A percentile compares a stretch with the other conserved stretches of the same genome.
Evolutionary conservation across 208 protist genomes (phyloP).

Genomic region (Jaenimonas drosophilae): DNA sequence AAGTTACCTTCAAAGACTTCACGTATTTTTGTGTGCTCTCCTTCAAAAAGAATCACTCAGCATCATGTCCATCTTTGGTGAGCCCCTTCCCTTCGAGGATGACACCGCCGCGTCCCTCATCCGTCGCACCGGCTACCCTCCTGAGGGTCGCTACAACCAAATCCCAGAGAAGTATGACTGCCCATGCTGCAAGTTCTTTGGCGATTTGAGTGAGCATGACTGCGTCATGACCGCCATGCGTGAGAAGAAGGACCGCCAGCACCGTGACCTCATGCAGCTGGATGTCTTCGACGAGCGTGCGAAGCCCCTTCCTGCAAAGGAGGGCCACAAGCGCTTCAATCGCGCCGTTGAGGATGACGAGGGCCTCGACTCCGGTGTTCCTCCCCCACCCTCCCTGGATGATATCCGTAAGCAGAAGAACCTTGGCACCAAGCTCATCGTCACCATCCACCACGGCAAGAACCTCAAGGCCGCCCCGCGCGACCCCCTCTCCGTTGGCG

Average conservation of each 20-base stretch:
- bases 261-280: slow-evolving; percentile 63
- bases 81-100: slow-evolving; percentile 76
- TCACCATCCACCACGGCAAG: slow-evolving; percentile 82
- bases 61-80: slow-evolving; percentile 80
- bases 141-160: slow-evolving; percentile 65
- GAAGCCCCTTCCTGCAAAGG: slow-evolving; percentile 26
- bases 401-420: slow-evolving; percentile 17
- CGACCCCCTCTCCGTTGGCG: slow-evolving; percentile 71
- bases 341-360: slow-evolving; percentile 36
- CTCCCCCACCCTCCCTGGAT: slow-evolving; percentile 50
- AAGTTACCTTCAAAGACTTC: no score
- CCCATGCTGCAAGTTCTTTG: slow-evolving; percentile 76
- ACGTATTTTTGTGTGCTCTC: slow-evolving; percentile 1
- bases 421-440: slow-evolving; percentile 51
- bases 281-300: slow-evolving; percentile 87
- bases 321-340: slow-evolving; percentile 27
- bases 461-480: slow-evolving; percentile 35
- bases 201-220: slow-evolving; percentile 41
- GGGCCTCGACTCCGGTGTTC: slow-evolving; percentile 19
- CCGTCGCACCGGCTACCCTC: slow-evolving; percentile 71
- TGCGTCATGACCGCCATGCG: slow-evolving; percentile 36
- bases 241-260: slow-evolving; percentile 60
- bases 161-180: slow-evolving; percentile 78
- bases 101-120: slow-evolving; percentile 84
- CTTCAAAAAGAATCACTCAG: slow-evolving; percentile 2